Evolutionary conservation across 1,284 basidiomycete species (phyloP), one percentile per base, ranked within the genome.

Genomic region (Ganoderma lingzhi): DNA sequence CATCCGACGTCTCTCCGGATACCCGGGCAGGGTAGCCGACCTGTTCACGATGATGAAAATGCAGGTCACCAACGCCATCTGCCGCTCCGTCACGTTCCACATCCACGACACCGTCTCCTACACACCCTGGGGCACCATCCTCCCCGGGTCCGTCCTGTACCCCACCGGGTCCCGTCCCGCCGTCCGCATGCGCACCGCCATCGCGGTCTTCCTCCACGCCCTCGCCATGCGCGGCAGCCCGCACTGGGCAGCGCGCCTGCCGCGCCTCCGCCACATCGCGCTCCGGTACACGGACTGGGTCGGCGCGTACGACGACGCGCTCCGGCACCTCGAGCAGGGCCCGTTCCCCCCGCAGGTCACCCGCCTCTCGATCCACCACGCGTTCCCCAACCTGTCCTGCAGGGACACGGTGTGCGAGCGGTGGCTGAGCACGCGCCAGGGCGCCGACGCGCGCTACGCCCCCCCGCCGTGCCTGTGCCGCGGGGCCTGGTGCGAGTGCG

Each of bases 231-330:
- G 23, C 23, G 23, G 23, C 23, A 23, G 23, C 23, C 23, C 23
- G 23, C 23, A 23, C 23, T 23, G 23, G 23, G 23, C 23, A 23
- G 23, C 23, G 23, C 23, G 23, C 23, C 23, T 23, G 23, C 23
- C 23, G 23, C 23, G 80, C 71, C 76, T 84, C 32, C 80, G 77
- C 2, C 74, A 71, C 15, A 71, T 84, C 62, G 61, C 76, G n/a
- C 67, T 84, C 62, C 68, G 78, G 10, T 84, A 82, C 75, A 70
- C 70, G 64, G 77, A 82, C 71, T 79, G 78, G 75, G 77, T 23
- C 23, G 23, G 23, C 23, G 23, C 76, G 23, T 81, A 78, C 75
- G 78, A 78, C 65, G 78, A 80, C 73, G 62, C 81, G 19, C 80
- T 82, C 74, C 75, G 78, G 48, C 77, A 80, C 37, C 74, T 76